Evolutionary conservation across 495 filamentous ascomycete species (phyloP), one percentile per base, ranked within the genome.

Genomic region (Cenococcum geophilum): DNA sequence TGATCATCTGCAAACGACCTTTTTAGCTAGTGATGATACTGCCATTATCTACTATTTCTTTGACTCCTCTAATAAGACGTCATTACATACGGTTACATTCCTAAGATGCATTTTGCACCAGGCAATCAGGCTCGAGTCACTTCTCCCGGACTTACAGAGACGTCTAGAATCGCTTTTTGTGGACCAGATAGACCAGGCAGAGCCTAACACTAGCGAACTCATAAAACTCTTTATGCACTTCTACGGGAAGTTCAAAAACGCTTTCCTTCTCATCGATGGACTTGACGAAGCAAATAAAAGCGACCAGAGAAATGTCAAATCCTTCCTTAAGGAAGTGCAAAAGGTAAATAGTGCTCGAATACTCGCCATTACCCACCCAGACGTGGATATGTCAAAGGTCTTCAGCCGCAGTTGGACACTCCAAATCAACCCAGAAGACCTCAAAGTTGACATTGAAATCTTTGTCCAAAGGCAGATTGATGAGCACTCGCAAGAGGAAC

Each of bases 211-310:
- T 34, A 63, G 45, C 16, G 54, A 65, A 40, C 62, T 42, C 49
- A 62, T 23, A 42, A 22, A 35, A 1, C n/a, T 53, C 12, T 52
- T 55, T 36, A 10, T 55, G 27, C 27, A 55, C 20, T 36, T 62
- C 16, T 61, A 57, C 49, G 47, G 49, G 25, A 43, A n/a, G 23
- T 68, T 65, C 16, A 47, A 55, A 9, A n/a, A 56, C 4, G 50
- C 57, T 47, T 67, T 67, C 47, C 22, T 71, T 20, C 22, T 69
- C 51, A 62, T 71, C n/a, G 69, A 69, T 40, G 66, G 69, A 45
- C 59, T 69, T 37, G 69, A 69, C 22, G 69, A 69, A 67, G 62
- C 55, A 12, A 45, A 56, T 21, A 52, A 61, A 11, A 62, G 18
- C 47, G 51, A 58, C 45, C 66, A 63, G 21, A 56, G 22, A n/a